Percentiles rank a stretch among this genome's conserved stretches.
These are phyloP conservation scores for Epicoccum sorghinum DNA, from an alignment of 2,329 filamentous ascomycete species.

Conservation along the genomic window DNA sequence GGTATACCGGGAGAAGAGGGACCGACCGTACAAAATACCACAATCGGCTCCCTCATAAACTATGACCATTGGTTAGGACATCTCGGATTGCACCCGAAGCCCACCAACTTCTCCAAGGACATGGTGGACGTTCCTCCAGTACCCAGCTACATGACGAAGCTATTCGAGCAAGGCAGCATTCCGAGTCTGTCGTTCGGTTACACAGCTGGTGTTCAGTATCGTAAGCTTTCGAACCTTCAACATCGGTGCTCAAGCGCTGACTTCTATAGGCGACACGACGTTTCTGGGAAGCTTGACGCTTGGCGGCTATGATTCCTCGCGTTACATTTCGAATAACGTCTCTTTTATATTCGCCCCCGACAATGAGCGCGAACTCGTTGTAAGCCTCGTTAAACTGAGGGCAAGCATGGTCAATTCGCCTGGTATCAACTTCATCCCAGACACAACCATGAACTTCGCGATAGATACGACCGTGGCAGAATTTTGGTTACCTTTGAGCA, in stretches of 20 bases:
- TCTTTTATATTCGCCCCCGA: constrained; percentile 64
- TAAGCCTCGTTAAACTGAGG: constrained; percentile 58
- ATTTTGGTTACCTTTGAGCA: constrained; percentile 55
- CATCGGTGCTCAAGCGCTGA: constrained; percentile 1
- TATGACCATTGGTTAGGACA: constrained; percentile 54
- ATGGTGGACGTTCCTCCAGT: constrained; percentile 54
- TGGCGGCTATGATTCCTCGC: constrained; percentile 71
- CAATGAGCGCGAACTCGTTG: constrained; percentile 64
- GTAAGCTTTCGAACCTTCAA: constrained; percentile 50
- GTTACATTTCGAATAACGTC: constrained; percentile 66
- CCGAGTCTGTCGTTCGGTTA: constrained; percentile 77
- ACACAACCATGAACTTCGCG: constrained; percentile 49
- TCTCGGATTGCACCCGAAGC: constrained; percentile 56
- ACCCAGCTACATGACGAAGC: constrained; percentile 58
- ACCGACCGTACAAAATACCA: constrained; percentile 51
- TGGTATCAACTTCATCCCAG: constrained; percentile 41
- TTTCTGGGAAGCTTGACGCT: constrained; percentile 63
- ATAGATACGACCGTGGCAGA: constrained; percentile 58
- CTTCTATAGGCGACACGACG: constrained; percentile 36
- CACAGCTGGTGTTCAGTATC: constrained; percentile 76
- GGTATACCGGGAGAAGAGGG: constrained; percentile 48
- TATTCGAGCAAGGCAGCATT: constrained; percentile 63
- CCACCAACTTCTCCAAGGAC: constrained; percentile 59
- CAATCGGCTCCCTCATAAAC: constrained; percentile 49
- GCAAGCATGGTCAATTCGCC: constrained; percentile 29